A percentile compares a stretch with the other conserved stretches of the same genome.
Conservation (phyloP, 345 rosid species). For the Citrus inodora region DNA sequence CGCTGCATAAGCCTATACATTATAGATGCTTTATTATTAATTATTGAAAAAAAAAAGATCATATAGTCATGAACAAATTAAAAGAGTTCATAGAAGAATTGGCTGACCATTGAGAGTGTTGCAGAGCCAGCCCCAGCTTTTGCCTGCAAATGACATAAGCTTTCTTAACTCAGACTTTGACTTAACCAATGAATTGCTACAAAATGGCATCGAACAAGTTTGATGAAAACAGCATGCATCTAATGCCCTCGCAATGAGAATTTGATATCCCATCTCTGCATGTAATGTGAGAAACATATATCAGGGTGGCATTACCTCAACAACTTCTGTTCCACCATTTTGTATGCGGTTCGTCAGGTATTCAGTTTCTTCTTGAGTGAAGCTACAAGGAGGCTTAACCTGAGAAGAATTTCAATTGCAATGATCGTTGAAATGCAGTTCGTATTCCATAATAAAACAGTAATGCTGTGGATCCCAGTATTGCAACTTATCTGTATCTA, state of each 20-base stretch:
- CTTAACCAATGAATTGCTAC: not conserved
- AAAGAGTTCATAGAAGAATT: constrained; percentile 8
- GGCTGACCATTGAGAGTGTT: constrained; percentile 72
- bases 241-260: not conserved
- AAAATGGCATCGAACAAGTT: not conserved
- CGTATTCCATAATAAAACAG: no score
- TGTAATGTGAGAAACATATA: not conserved
- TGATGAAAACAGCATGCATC: not conserved
- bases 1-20: constrained; percentile 73
- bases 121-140: constrained; percentile 89
- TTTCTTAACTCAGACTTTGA: not conserved
- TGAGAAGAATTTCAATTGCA: constrained; percentile 10
- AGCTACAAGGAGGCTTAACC: constrained; percentile 72
- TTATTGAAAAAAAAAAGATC: no score
- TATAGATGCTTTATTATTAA: not conserved
- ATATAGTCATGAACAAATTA: not conserved
- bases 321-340: constrained; percentile 88
- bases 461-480: no score
- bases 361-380: constrained; percentile 61
- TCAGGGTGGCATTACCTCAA: constrained; percentile 44
- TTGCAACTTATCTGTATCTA: no score
- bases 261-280: not conserved
- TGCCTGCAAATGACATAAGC: constrained; percentile 38
- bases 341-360: constrained; percentile 77
- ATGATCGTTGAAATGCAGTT: not conserved